phyloP scores from a whole-genome alignment of 106 monocot genomes.

The Dendrobium officinale region DNA sequence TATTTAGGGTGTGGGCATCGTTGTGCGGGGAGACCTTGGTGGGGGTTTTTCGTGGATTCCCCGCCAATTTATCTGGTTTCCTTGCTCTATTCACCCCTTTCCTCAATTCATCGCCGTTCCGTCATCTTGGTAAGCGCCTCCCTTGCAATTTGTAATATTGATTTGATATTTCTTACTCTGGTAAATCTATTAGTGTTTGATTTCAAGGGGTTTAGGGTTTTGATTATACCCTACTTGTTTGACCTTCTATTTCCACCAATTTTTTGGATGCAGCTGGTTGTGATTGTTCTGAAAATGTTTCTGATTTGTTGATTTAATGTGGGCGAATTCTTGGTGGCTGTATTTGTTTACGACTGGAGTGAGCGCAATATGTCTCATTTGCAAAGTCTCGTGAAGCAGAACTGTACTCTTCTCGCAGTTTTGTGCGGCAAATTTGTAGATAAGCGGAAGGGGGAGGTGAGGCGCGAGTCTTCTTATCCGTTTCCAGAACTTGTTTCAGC shows the following conservation, averaged over 20 bases:
- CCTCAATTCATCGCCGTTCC: background rate
- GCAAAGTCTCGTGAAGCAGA: constrained; percentile 39
- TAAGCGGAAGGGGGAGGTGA: constrained; percentile 18
- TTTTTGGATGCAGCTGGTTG: background rate
- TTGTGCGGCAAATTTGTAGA: constrained; percentile 44
- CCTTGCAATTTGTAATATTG: background rate
- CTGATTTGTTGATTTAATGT: background rate
- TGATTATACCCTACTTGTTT: background rate
- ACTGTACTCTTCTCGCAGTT: constrained; percentile 69
- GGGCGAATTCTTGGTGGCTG: background rate
- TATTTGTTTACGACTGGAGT: background rate
- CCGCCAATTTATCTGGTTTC: background rate
- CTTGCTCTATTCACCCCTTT: background rate
- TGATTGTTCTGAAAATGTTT: background rate
- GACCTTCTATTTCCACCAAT: background rate
- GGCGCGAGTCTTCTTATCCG: constrained; percentile 23
- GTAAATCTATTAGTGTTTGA: background rate
- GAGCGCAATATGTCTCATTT: constrained; percentile 35
- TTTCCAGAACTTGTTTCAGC: constrained; percentile 71
- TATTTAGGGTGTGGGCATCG: background rate
- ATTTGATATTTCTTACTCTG: background rate
- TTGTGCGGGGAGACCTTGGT: background rate
- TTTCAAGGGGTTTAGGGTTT: background rate
- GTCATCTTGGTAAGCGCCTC: too few relatives aligned
- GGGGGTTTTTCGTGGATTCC: background rate